A percentile compares a stretch with the other conserved stretches of the same genome.
Conservation (phyloP, 768 basidiomycete species). For the Mycena rosella region DNA sequence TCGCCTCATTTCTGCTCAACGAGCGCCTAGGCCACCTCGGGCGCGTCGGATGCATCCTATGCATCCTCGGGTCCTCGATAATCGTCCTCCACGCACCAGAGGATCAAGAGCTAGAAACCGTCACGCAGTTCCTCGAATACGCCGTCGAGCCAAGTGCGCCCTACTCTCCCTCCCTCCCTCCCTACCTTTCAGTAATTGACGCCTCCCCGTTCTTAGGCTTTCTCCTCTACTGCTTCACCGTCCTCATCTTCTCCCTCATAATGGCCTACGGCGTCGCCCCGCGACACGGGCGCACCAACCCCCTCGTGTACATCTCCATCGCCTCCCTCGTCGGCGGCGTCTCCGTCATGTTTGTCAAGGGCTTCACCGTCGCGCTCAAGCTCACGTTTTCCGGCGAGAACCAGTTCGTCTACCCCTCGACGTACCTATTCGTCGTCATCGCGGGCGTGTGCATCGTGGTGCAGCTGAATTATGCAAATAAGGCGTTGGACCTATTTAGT, state of each 20-base stretch:
- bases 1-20: slow-evolving; percentile 92
- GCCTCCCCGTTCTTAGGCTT: slow-evolving; percentile 70
- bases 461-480: slow-evolving; percentile 99
- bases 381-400: slow-evolving; percentile 93
- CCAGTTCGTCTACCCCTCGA: slow-evolving; percentile 93
- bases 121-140: slow-evolving; percentile 93
- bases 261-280: slow-evolving; percentile 93
- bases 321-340: slow-evolving; percentile 96
- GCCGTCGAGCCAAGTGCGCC: slow-evolving; percentile 87
- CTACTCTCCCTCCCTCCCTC: not conserved
- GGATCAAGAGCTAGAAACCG: slow-evolving; percentile 92
- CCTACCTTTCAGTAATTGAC: not conserved
- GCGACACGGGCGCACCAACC: slow-evolving; percentile 86
- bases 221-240: slow-evolving; percentile 89
- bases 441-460: slow-evolving; percentile 87
- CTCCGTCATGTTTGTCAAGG: slow-evolving; percentile 98
- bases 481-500: slow-evolving; percentile 94
- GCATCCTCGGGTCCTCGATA: slow-evolving; percentile 88
- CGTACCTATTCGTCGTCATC: slow-evolving; percentile 93
- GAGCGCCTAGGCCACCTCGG: slow-evolving; percentile 96
- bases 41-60: slow-evolving; percentile 85
- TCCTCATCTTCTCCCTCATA: slow-evolving; percentile 82
- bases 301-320: slow-evolving; percentile 94
- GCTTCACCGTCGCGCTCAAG: slow-evolving; percentile 96
- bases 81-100: slow-evolving; percentile 97